phyloP scores from a whole-genome alignment of 1,139 yeast species.

The Taiozyma sp. region DNA sequence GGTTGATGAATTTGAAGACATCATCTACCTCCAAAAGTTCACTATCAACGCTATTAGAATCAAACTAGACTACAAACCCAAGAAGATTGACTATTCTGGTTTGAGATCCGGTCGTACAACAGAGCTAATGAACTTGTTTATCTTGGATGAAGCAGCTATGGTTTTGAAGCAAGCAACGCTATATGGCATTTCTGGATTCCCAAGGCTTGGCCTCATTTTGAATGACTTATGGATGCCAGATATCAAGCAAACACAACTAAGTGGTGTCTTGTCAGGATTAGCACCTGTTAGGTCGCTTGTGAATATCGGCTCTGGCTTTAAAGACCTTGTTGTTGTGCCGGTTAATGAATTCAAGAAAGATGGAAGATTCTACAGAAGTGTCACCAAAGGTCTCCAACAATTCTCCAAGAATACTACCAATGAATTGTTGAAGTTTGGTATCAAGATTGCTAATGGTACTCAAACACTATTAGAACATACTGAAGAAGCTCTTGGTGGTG shows the following conservation, averaged over 20 bases:
- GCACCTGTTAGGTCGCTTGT: slow-evolving; percentile 79
- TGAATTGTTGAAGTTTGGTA: slow-evolving; percentile 79
- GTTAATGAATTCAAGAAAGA: slow-evolving; percentile 69
- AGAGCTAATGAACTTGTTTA: slow-evolving; percentile 84
- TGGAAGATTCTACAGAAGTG: slow-evolving; percentile 62
- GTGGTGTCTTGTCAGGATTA: slow-evolving; percentile 77
- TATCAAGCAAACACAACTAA: slow-evolving; percentile 71
- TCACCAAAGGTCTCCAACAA: slow-evolving; percentile 74
- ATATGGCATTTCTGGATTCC: slow-evolving; percentile 75
- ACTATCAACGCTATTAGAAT: slow-evolving; percentile 58
- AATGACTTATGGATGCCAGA: slow-evolving; percentile 83
- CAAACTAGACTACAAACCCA: slow-evolving; percentile 88
- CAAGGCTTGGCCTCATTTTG: slow-evolving; percentile 49
- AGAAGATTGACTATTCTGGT: slow-evolving; percentile 79
- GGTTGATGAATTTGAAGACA: slow-evolving; percentile 52
- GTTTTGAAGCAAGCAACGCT: slow-evolving; percentile 55
- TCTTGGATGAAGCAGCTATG: slow-evolving; percentile 79
- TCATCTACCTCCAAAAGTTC: slow-evolving; percentile 64
- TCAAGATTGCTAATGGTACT: slow-evolving; percentile 84
- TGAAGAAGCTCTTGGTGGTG: slow-evolving; percentile 71
- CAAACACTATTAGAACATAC: slow-evolving; percentile 78
- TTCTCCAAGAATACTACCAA: slow-evolving; percentile 80
- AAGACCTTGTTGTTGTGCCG: slow-evolving; percentile 70
- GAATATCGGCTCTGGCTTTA: slow-evolving; percentile 74
- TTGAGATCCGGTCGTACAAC: slow-evolving; percentile 80